A percentile compares a stretch with the other conserved stretches of the same genome.
phyloP scores from a whole-genome alignment of 2,329 filamentous ascomycete genomes.

The Colletotrichum spinosum region DNA sequence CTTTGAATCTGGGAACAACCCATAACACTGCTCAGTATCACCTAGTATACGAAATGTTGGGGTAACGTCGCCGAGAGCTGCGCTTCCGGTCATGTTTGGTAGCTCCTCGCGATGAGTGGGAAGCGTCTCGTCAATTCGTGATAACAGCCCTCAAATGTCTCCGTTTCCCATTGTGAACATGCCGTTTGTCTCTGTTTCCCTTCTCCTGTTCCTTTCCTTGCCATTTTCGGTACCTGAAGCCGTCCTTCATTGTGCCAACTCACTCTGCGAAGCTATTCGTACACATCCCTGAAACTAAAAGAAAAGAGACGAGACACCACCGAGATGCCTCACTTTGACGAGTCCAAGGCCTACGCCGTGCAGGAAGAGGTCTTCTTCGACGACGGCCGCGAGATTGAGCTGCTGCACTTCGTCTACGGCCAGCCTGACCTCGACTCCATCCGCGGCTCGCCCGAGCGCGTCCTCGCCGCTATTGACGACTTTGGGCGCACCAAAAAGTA shows the following conservation, averaged over 20 bases:
- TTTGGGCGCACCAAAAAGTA: slow-evolving; percentile 72
- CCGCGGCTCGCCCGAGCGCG: slow-evolving; percentile 70
- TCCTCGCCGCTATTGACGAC: slow-evolving; percentile 78
- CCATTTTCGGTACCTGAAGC: background rate
- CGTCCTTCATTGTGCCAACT: too few relatives aligned
- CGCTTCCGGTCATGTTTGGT: slow-evolving; percentile 23
- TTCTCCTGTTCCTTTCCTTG: background rate
- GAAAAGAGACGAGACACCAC: too few relatives aligned
- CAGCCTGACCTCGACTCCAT: slow-evolving; percentile 72
- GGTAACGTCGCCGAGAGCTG: slow-evolving; percentile 29
- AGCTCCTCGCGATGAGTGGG: slow-evolving; percentile 10
- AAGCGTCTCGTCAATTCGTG: slow-evolving; percentile 37
- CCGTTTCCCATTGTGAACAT: too few relatives aligned
- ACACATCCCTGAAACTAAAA: too few relatives aligned
- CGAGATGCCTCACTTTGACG: slow-evolving; percentile 45
- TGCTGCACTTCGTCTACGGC: slow-evolving; percentile 76
- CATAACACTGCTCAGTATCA: background rate
- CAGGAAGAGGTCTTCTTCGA: slow-evolving; percentile 65
- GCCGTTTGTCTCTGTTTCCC: background rate
- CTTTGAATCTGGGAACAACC: background rate
- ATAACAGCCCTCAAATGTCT: background rate
- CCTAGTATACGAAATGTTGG: slow-evolving; percentile 1
- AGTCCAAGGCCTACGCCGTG: slow-evolving; percentile 53
- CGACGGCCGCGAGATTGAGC: slow-evolving; percentile 79
- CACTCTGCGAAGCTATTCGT: too few relatives aligned